These are phyloP conservation scores for Dichotomopilus funicola DNA, from an alignment of 2,329 filamentous ascomycete species.

Conservation along the genomic window DNA sequence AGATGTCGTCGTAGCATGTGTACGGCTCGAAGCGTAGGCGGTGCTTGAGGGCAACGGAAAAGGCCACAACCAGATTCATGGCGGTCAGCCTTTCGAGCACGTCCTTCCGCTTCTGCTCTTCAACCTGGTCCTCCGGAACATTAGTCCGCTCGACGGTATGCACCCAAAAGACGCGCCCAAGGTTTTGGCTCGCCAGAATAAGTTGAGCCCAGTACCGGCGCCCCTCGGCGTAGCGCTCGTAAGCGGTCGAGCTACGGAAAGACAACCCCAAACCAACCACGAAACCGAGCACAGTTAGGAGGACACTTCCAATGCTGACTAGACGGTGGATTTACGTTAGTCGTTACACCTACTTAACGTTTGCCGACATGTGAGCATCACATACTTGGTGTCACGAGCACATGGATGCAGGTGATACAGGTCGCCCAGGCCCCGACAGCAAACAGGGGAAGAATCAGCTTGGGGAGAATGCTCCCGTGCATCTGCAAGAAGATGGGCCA, in stretches of 20 bases:
- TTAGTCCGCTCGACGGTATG: constrained; percentile 49
- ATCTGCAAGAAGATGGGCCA: constrained; percentile 71
- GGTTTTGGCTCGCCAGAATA: constrained; percentile 55
- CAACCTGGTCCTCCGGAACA: constrained; percentile 38
- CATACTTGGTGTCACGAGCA: neutral
- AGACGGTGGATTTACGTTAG: neutral
- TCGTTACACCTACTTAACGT: too few species aligned
- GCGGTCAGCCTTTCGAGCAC: constrained; percentile 60
- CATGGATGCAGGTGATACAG: constrained; percentile 46
- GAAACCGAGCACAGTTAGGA: constrained; percentile 82
- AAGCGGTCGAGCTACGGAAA: constrained; percentile 72
- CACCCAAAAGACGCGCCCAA: constrained; percentile 79
- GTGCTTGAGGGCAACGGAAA: constrained; percentile 63
- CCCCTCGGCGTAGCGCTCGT: constrained; percentile 57
- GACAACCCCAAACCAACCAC: constrained; percentile 72
- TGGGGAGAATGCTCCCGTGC: constrained; percentile 66
- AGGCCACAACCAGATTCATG: constrained; percentile 64
- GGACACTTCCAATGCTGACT: constrained; percentile 55
- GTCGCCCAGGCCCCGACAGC: constrained; percentile 61
- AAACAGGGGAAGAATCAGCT: constrained; percentile 64
- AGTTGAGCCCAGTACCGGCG: constrained; percentile 52
- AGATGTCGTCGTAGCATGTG: constrained; percentile 61
- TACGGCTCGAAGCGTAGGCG: constrained; percentile 68
- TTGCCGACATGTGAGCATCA: neutral
- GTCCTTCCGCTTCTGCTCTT: constrained; percentile 53